phyloP scores from a whole-genome alignment of 148 eudicot species.

The Rhododendron williamsianum region DNA sequence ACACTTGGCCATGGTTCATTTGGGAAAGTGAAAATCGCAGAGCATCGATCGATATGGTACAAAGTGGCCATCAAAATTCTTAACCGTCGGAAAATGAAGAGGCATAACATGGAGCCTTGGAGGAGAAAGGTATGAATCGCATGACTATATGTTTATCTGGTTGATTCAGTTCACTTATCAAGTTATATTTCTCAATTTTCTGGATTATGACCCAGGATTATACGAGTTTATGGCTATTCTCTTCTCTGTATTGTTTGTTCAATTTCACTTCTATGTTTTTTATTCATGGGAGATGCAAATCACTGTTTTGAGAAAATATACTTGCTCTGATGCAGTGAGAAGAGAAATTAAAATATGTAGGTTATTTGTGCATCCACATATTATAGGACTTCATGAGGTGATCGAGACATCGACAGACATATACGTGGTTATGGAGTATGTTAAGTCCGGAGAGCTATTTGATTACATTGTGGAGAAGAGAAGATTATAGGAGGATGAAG shows the following conservation, averaged over 20 bases:
- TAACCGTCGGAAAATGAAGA: constrained; percentile 10
- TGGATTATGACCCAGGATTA: neutral
- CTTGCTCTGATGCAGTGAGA: constrained; percentile 29
- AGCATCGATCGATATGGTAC: too few relatives aligned
- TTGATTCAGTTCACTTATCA: neutral
- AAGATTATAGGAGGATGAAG: constrained; percentile 35
- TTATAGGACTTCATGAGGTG: constrained; percentile 37
- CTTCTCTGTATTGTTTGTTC: neutral
- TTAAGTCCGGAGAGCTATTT: constrained; percentile 33
- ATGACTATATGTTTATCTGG: neutral
- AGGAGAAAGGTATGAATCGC: constrained; percentile 25
- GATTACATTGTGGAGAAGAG: constrained; percentile 41
- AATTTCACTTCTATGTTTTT: neutral
- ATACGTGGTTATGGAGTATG: constrained; percentile 38
- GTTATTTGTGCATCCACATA: constrained; percentile 37
- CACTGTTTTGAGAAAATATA: neutral
- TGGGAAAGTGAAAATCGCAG: too few relatives aligned
- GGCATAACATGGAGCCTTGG: constrained; percentile 33
- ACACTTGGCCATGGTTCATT: too few relatives aligned
- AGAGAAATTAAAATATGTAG: constrained; percentile 38
- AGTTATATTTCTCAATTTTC: neutral
- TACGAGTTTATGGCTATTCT: neutral
- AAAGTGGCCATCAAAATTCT: too few relatives aligned
- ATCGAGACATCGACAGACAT: constrained; percentile 31
- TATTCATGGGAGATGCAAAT: neutral